Evolutionary conservation across 768 basidiomycete species (phyloP), one percentile per base, ranked within the genome.

Genomic region (Lentinula aciculospora): DNA sequence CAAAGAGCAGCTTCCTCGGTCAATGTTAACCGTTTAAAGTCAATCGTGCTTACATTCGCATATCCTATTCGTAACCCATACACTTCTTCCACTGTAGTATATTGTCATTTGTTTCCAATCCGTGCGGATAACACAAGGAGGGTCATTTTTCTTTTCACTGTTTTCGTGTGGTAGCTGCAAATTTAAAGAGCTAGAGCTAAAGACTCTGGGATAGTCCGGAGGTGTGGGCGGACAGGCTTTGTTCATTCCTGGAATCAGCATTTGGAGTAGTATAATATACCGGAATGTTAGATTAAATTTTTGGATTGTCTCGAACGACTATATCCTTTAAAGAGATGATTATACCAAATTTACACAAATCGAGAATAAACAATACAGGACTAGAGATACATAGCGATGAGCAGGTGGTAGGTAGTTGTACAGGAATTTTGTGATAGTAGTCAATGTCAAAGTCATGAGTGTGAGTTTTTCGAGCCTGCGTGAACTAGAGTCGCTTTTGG

Each of bases 1-100:
- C 77, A 4, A 77, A 76, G 66, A 78, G 76, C 60, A 67, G 65
- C 12, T 66, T 75, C 34, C 37, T 55, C 8, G 58, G 50, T 21
- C 64, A 51, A 32, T 64, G 66, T 34, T 63, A 34, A 58, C 21
- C 29, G 25, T 29, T n/a, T 12, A 5, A 21, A 44, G 21, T 23
- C 6, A 44, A 21, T 6, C 17, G n/a, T n/a, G 5, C 7, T 39
- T n/a, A 2, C 37, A 39, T 39, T 3, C 19, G 6, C 15, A 12
- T 6, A 13, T 40, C 39, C 17, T 40, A 40, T 40, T 39, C 37
- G 13, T 13, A 34, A 5, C n/a, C 17, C 15, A 40, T 19, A 19
- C 39, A 40, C 17, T 29, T 48, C 13, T 48, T 15, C 9, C 25
- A 31, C 19, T 48, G 44, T 46, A 29, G 46, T 17, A 48, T 48